Percentiles rank a stretch among this genome's conserved stretches.
Evolutionary conservation across 2,329 filamentous ascomycete species (phyloP).

Genomic region (Conoideocrella luteorostrata): DNA sequence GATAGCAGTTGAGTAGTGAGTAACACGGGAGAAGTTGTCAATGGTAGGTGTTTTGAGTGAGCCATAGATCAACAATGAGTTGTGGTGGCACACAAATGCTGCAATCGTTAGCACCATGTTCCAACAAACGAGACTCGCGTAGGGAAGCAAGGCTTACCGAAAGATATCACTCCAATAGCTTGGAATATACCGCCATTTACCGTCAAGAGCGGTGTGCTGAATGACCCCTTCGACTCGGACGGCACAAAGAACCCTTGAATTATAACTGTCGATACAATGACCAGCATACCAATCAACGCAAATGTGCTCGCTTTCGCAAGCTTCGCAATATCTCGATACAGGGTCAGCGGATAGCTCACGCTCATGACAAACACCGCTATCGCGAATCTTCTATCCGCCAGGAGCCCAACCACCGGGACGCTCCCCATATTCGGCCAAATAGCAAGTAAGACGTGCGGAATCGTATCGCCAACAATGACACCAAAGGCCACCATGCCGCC

Average conservation of each 20-base stretch:
- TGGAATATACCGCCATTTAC: constrained; percentile 87
- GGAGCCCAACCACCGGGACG: constrained; percentile 71
- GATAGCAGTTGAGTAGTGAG: constrained; percentile 84
- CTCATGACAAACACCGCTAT: constrained; percentile 85
- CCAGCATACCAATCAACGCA: constrained; percentile 83
- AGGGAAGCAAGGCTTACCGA: constrained; percentile 52
- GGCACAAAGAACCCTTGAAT: constrained; percentile 76
- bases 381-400: constrained; percentile 74
- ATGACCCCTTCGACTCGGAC: constrained; percentile 61
- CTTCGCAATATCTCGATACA: constrained; percentile 98
- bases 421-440: constrained; percentile 70
- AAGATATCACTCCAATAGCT: constrained; percentile 95
- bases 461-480: constrained; percentile 93
- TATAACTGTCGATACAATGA: constrained; percentile 84
- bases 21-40: constrained; percentile 88
- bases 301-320: constrained; percentile 93
- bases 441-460: constrained; percentile 80
- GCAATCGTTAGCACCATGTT: no score
- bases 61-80: constrained; percentile 94
- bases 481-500: constrained; percentile 98
- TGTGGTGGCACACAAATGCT: constrained; percentile 76
- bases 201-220: constrained; percentile 64
- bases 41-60: constrained; percentile 90
- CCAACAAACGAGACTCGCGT: no score
- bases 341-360: constrained; percentile 81